phyloP scores from a whole-genome alignment of 202 grass and related monocot species.

The Setaria viridis region DNA sequence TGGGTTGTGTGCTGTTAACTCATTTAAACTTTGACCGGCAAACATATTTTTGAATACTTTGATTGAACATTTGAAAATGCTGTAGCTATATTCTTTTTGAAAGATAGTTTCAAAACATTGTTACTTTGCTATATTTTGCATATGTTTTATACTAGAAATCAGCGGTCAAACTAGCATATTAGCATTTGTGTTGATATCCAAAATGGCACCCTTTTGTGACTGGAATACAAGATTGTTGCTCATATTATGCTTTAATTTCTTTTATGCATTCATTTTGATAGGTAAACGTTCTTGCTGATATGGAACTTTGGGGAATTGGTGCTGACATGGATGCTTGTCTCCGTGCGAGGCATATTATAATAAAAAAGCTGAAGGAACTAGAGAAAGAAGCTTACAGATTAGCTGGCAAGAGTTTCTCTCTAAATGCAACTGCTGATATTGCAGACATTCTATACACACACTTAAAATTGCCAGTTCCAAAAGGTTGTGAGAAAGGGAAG shows the following conservation, averaged over 20 bases:
- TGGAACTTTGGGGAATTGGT: slow-evolving; percentile 93
- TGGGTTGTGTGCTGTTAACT: neutral
- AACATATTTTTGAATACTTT: neutral
- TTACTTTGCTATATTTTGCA: neutral
- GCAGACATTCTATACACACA: slow-evolving; percentile 90
- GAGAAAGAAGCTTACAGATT: slow-evolving; percentile 86
- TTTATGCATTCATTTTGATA: slow-evolving; percentile 40
- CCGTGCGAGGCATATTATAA: slow-evolving; percentile 74
- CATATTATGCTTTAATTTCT: slow-evolving; percentile 22
- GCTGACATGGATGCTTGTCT: slow-evolving; percentile 95
- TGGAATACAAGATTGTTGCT: slow-evolving; percentile 22
- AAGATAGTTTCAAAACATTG: neutral
- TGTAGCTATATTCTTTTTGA: neutral
- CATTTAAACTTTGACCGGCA: neutral
- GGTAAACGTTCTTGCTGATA: slow-evolving; percentile 94
- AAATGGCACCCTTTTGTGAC: neutral
- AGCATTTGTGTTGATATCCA: neutral
- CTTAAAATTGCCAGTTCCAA: slow-evolving; percentile 83
- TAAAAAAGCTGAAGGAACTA: slow-evolving; percentile 85
- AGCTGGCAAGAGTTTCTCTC: slow-evolving; percentile 84
- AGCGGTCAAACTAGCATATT: neutral
- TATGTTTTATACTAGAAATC: neutral
- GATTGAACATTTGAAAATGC: slow-evolving; percentile 1
- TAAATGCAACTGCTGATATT: slow-evolving; percentile 80
- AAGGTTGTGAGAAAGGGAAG: slow-evolving; percentile 78